A percentile compares a stretch with the other conserved stretches of the same genome.
phyloP scores from a whole-genome alignment of 495 filamentous ascomycete species.

The Hyaloscypha finlandica region DNA sequence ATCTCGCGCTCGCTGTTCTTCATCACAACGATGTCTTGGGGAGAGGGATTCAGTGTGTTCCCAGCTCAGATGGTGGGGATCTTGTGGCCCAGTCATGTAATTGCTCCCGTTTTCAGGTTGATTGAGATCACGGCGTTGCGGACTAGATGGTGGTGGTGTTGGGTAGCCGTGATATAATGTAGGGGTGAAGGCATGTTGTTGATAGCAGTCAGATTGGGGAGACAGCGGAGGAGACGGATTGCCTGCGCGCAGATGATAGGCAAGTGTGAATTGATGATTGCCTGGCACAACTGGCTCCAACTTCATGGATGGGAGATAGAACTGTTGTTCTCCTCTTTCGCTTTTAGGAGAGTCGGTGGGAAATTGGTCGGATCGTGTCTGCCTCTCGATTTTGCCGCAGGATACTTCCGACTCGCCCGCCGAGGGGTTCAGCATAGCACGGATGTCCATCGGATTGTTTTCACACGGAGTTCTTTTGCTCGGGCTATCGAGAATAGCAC shows the following conservation, averaged over 20 bases:
- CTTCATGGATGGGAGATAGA: not conserved
- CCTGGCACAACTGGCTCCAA: not conserved
- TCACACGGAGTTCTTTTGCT: too few relatives aligned
- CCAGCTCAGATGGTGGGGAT: not conserved
- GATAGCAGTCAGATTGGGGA: not conserved
- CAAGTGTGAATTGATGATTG: not conserved
- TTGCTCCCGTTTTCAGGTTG: not conserved
- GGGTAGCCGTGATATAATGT: not conserved
- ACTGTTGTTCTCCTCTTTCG: not conserved
- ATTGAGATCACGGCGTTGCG: not conserved
- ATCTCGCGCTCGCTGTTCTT: not conserved
- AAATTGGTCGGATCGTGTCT: not conserved
- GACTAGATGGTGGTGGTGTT: not conserved
- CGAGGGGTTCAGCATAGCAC: not conserved
- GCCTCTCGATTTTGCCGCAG: not conserved
- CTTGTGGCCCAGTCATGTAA: not conserved
- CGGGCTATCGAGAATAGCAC: not conserved
- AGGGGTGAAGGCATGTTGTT: not conserved
- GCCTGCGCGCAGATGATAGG: not conserved
- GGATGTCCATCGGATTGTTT: not conserved
- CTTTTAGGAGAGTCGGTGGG: not conserved
- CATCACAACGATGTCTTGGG: not conserved
- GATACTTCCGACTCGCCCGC: not conserved
- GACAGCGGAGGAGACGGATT: not conserved
- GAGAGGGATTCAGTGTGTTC: not conserved